Evolutionary conservation across 2,329 filamentous ascomycete species (phyloP).

Genomic region (Fusarium armeniacum): DNA sequence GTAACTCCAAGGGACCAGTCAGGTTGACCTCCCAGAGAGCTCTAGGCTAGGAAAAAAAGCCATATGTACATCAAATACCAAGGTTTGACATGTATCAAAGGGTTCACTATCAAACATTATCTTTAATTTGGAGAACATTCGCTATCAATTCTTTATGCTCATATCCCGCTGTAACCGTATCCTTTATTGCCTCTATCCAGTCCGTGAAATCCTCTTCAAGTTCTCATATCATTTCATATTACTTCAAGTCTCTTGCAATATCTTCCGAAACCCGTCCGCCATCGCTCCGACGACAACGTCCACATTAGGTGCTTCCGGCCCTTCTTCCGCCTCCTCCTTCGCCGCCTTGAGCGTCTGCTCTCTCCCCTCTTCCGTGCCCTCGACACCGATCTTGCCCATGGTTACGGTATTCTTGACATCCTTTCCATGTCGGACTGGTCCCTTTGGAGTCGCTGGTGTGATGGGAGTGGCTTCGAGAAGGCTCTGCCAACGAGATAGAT

Average conservation of each 20-base stretch:
- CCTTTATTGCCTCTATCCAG: slow-evolving; percentile 6
- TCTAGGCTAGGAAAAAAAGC: background rate
- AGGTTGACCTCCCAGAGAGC: background rate
- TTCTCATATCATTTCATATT: background rate
- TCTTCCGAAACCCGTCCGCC: slow-evolving; percentile 56
- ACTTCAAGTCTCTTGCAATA: slow-evolving; percentile 47
- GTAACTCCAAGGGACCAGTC: background rate
- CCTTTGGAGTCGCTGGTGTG: slow-evolving; percentile 69
- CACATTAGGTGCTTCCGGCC: slow-evolving; percentile 59
- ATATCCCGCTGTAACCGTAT: background rate
- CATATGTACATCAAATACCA: background rate
- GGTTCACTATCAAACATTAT: slow-evolving; percentile 1
- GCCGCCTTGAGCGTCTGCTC: slow-evolving; percentile 41
- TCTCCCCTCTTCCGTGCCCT: slow-evolving; percentile 47
- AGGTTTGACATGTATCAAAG: slow-evolving; percentile 1
- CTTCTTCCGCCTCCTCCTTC: slow-evolving; percentile 52
- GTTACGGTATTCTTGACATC: slow-evolving; percentile 63
- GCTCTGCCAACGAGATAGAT: slow-evolving; percentile 78
- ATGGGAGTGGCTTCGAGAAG: slow-evolving; percentile 78
- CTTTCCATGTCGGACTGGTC: slow-evolving; percentile 66
- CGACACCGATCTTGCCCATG: slow-evolving; percentile 60
- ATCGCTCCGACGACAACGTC: slow-evolving; percentile 58
- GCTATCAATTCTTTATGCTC: slow-evolving; percentile 22
- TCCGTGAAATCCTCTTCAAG: background rate
- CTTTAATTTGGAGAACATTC: slow-evolving; percentile 18